Evolutionary conservation across 2,329 filamentous ascomycete genomes (phyloP).

Genomic region (Onygenales sp.): DNA sequence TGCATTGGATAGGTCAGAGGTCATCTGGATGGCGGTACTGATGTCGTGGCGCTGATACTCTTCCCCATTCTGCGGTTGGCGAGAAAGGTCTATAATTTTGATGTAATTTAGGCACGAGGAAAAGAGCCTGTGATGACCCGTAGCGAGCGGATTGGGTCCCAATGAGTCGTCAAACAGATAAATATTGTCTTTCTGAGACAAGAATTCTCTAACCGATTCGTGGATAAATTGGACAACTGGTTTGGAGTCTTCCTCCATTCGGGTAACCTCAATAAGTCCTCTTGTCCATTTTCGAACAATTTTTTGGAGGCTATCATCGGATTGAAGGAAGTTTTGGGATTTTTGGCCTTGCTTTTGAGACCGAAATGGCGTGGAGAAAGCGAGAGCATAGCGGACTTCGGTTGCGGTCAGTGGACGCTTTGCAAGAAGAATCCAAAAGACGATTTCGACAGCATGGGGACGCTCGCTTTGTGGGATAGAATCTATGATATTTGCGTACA

Average conservation of each 20-base stretch:
- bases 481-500: not conserved
- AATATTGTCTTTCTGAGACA: too few relatives aligned
- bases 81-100: too few relatives aligned
- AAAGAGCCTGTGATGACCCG: too few relatives aligned
- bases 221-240: not conserved
- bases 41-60: too few relatives aligned
- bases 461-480: too few relatives aligned
- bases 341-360: constrained; percentile 8
- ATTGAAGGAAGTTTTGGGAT: constrained; percentile 6
- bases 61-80: too few relatives aligned
- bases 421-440: constrained; percentile 5
- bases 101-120: too few relatives aligned
- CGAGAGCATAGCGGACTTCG: constrained; percentile 9
- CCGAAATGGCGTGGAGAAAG: constrained; percentile 7
- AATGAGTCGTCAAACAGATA: too few relatives aligned
- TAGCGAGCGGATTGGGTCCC: too few relatives aligned
- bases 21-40: too few relatives aligned
- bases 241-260: not conserved
- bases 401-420: constrained; percentile 3
- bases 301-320: constrained; percentile 13
- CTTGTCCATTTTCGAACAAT: constrained; percentile 11
- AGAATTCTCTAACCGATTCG: too few relatives aligned
- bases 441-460: not conserved
- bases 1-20: too few relatives aligned
- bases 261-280: constrained; percentile 10